Base-by-base conservation (phyloP, 371 early-diverging fungal genomes). In the Mucor ambiguus region DNA sequence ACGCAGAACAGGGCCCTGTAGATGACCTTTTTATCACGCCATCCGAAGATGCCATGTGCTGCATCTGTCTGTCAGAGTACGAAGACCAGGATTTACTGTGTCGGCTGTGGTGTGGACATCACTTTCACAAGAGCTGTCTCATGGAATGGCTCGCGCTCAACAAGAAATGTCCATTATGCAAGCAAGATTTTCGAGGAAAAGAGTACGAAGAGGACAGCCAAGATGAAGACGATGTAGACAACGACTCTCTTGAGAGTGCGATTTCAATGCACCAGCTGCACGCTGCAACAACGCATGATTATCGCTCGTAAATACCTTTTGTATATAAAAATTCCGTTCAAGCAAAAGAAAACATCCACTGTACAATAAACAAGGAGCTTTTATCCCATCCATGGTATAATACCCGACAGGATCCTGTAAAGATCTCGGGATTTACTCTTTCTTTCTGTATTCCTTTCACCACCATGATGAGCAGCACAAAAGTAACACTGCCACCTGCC, bases 31-130 rank as follows among this genome's bases (percentile, higher is more conserved):
- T 66, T 35, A 73, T 81, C 14, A 66, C 75, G 8, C 70, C 75
- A 22, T 66, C 69, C 43, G 82, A 76, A 28, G 81, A 84, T 63
- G 80, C 80, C 26, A 68, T 80, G 7, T 89, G 90, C 57, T 80
- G 86, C 35, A 88, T 89, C 33, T 89, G 90, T 60, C 66, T 89
- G 33, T 77, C 84, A 57, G 79, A 84, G 2, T 89, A 87, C 63
- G 87, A 87, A 58, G 83, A 87, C 44, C 75, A 80, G 29, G 88
- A 87, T 32, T 73, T 81, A n/a, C 64, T 89, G 4, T 79, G 90
- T 60, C 75, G 76, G 46, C 60, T 88, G 62, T 81, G 83, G 70
- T 88, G 74, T 56, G 62, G 24, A 52, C 79, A 79, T 71, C 79
- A 79, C 30, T 79, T 71, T 63, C 79, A 79, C 56, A 70, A 71